These are phyloP conservation scores for Trichoderma oligosporum DNA, from an alignment of 2,329 filamentous ascomycete species.

Conservation along the genomic window DNA sequence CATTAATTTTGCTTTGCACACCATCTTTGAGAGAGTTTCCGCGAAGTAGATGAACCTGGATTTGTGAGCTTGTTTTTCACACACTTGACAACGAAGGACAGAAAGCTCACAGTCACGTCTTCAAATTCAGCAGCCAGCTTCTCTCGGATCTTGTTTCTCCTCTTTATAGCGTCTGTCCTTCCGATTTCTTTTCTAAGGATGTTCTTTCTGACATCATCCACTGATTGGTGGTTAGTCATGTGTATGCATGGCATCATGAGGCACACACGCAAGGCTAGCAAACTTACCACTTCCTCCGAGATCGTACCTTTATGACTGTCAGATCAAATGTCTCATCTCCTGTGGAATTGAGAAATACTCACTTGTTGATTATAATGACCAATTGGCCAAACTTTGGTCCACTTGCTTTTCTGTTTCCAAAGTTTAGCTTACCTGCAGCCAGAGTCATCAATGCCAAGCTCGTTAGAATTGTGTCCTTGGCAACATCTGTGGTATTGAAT, in stretches of 20 bases:
- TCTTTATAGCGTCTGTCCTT: slow-evolving; percentile 12
- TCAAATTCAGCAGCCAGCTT: slow-evolving; percentile 14
- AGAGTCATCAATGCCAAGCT: slow-evolving; percentile 15
- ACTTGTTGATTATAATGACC: slow-evolving; percentile 15
- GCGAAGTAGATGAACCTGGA: slow-evolving; percentile 6
- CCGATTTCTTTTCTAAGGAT: slow-evolving; percentile 15
- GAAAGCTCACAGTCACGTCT: slow-evolving; percentile 5
- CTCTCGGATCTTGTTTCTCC: slow-evolving; percentile 16
- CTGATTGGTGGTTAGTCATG: not conserved
- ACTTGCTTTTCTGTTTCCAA: slow-evolving; percentile 7
- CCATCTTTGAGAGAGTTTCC: slow-evolving; percentile 15
- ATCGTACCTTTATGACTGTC: not conserved
- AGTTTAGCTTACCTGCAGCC: slow-evolving; percentile 7
- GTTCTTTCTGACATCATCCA: slow-evolving; percentile 15
- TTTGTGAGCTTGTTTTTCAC: not conserved
- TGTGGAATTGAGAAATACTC: not conserved
- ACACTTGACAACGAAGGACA: not conserved
- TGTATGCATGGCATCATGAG: not conserved
- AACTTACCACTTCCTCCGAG: slow-evolving; percentile 14
- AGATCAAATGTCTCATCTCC: not conserved
- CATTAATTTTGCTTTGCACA: slow-evolving; percentile 10
- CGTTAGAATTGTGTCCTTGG: slow-evolving; percentile 16
- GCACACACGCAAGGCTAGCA: not conserved
- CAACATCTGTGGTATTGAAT: slow-evolving; percentile 15
- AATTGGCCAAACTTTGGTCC: slow-evolving; percentile 13